Evolutionary conservation across 2,329 filamentous ascomycete species (phyloP), one percentile per base, ranked within the genome.

Genomic region (Xylariomycetidae sp.): DNA sequence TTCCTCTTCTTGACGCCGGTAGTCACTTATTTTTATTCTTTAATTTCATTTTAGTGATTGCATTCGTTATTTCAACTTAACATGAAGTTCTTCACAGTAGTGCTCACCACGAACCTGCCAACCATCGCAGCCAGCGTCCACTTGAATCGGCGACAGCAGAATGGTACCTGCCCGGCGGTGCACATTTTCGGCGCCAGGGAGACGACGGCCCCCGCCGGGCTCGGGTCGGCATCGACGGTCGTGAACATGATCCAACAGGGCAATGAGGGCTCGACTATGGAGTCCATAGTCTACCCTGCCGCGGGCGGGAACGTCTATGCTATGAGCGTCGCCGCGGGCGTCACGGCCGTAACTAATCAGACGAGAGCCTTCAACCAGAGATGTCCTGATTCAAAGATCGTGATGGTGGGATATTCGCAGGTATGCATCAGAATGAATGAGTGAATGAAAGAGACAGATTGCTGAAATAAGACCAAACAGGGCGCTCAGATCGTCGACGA

Each of bases 401-500:
- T 80, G 6, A 56, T 80, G 37, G 72, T 80, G 30, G 77, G 77
- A 27, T 80, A 80, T 51, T 78, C 72, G 4, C 75, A 79, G 61
- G 72, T 73, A 48, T 15, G n/a, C n/a, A n/a, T n/a, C n/a, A n/a
- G n/a, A n/a, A n/a, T n/a, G n/a, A n/a, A n/a, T n/a, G n/a, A n/a
- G n/a, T n/a, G n/a, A n/a, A 12, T 4, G 12, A 11, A 20, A 16
- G 18, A 7, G 14, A 22, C 3, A 14, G 18, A 13, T n/a, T 18
- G 19, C 7, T 14, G 19, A 9, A 11, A 32, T 32, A 7, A 7
- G n/a, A 16, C 16, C 7, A 20, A 22, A 11, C 17, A 77, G 70
- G 77, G 77, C 26, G 74, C 69, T 22, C 73, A 82, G 56, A 80
- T 80, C 37, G 69, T 75, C 48, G 76, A 80, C 45, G 71, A 76